phyloP scores from a whole-genome alignment of 2,329 filamentous ascomycete species.

The Didymella exigua region DNA sequence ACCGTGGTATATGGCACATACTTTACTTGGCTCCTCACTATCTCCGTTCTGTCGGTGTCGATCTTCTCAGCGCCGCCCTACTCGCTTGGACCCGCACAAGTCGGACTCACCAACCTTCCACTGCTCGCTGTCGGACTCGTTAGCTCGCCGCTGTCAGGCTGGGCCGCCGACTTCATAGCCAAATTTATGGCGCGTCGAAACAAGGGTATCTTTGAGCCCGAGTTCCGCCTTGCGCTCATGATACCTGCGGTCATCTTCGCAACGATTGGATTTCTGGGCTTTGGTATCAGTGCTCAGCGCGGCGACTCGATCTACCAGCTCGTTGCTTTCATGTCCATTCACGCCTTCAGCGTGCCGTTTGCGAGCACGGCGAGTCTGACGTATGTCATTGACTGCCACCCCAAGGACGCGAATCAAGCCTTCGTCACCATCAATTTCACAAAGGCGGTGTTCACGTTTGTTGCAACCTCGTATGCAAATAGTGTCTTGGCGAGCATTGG shows the following conservation, averaged over 20 bases:
- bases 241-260: slow-evolving; percentile 40
- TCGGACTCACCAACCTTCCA: slow-evolving; percentile 77
- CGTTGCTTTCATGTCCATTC: slow-evolving; percentile 46
- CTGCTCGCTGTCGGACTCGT: slow-evolving; percentile 81
- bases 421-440: slow-evolving; percentile 52
- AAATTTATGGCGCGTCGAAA: slow-evolving; percentile 75
- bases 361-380: slow-evolving; percentile 48
- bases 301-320: slow-evolving; percentile 36
- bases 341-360: slow-evolving; percentile 48
- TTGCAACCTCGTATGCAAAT: slow-evolving; percentile 79
- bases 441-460: slow-evolving; percentile 54
- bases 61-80: slow-evolving; percentile 82
- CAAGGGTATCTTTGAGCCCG: slow-evolving; percentile 84
- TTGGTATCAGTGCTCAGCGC: slow-evolving; percentile 45
- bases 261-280: slow-evolving; percentile 51
- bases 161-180: slow-evolving; percentile 74
- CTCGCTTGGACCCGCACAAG: slow-evolving; percentile 79
- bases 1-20: slow-evolving; percentile 82
- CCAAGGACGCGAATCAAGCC: slow-evolving; percentile 48
- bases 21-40: slow-evolving; percentile 95
- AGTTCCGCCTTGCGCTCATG: slow-evolving; percentile 67
- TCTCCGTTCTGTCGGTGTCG: slow-evolving; percentile 82
- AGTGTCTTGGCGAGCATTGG: slow-evolving; percentile 66
- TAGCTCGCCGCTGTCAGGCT: slow-evolving; percentile 75
- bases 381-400: slow-evolving; percentile 52